A percentile compares a stretch with the other conserved stretches of the same genome.
phyloP scores from a whole-genome alignment of 2,329 filamentous ascomycete species.

The Alternaria arbusti region DNA sequence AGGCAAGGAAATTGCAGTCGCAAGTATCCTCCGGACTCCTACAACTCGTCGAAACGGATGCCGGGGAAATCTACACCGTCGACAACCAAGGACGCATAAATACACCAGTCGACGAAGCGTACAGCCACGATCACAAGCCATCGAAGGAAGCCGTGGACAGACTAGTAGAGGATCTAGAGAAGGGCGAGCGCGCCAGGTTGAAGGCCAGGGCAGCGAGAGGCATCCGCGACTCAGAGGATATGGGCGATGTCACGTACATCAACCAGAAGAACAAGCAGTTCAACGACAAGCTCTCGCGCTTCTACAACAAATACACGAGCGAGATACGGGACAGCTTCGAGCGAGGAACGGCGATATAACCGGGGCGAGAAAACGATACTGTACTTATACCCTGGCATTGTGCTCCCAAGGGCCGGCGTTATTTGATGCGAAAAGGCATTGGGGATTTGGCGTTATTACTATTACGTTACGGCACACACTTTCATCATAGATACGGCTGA shows the following conservation, averaged over 20 bases:
- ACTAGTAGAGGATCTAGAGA: conserved; percentile 82
- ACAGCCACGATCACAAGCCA: conserved; percentile 84
- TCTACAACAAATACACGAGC: conserved; percentile 98
- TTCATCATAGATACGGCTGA: neutral
- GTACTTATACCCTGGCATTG: conserved; percentile 35
- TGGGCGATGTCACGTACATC: conserved; percentile 95
- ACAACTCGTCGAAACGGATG: conserved; percentile 94
- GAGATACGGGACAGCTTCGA: conserved; percentile 98
- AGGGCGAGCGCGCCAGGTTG: conserved; percentile 83
- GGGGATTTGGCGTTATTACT: neutral
- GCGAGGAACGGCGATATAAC: conserved; percentile 88
- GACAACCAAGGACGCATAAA: conserved; percentile 92
- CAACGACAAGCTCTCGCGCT: conserved; percentile 93
- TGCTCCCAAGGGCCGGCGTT: conserved; percentile 10
- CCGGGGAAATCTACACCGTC: conserved; percentile 85
- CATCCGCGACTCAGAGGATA: conserved; percentile 72
- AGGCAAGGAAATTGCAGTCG: conserved; percentile 81
- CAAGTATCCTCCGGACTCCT: conserved; percentile 84
- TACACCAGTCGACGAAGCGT: conserved; percentile 81
- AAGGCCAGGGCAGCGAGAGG: conserved; percentile 86
- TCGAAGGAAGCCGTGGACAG: conserved; percentile 86
- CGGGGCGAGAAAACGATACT: neutral
- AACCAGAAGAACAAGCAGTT: conserved; percentile 99
- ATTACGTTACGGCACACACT: neutral
- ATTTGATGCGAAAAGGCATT: neutral